phyloP scores from a whole-genome alignment of 345 rosid genomes.

The Carallia brachiata region DNA sequence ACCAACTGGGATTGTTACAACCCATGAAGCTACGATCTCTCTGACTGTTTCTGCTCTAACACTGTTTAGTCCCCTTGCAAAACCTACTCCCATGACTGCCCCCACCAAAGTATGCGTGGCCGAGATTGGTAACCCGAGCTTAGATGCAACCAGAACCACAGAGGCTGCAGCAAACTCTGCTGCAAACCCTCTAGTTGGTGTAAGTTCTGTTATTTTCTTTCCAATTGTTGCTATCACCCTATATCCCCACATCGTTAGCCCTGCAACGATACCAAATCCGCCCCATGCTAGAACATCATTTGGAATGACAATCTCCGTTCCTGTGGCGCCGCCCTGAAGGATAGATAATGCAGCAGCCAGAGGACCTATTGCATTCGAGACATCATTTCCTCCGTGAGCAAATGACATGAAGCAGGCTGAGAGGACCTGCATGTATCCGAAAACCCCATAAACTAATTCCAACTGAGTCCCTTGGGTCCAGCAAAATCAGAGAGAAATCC shows the following conservation, averaged over 20 bases:
- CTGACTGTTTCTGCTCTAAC: slow-evolving; percentile 87
- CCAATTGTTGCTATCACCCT: slow-evolving; percentile 96
- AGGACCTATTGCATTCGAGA: slow-evolving; percentile 95
- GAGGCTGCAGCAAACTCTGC: slow-evolving; percentile 98
- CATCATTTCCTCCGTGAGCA: slow-evolving; percentile 96
- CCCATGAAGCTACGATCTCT: slow-evolving; percentile 94
- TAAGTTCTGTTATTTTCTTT: slow-evolving; percentile 91
- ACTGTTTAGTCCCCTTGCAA: slow-evolving; percentile 86
- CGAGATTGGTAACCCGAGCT: slow-evolving; percentile 80
- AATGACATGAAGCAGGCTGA: slow-evolving; percentile 99
- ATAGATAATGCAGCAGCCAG: slow-evolving; percentile 86
- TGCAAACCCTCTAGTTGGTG: slow-evolving; percentile 95
- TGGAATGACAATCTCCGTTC: slow-evolving; percentile 67
- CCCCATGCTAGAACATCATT: slow-evolving; percentile 95
- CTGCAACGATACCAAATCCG: slow-evolving; percentile 94
- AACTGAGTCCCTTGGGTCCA: slow-evolving; percentile 87
- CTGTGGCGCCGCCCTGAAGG: slow-evolving; percentile 65
- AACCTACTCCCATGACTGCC: slow-evolving; percentile 99
- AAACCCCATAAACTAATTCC: slow-evolving; percentile 84
- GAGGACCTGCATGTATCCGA: slow-evolving; percentile 92
- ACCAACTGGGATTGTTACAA: slow-evolving; percentile 86
- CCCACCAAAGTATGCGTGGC: slow-evolving; percentile 98
- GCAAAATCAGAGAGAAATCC: slow-evolving; percentile 87
- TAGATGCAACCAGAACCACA: slow-evolving; percentile 93
- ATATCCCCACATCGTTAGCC: slow-evolving; percentile 85